phyloP scores from a whole-genome alignment of 2,329 filamentous ascomycete species.

The Paracorniculantispora psalliotae region DNA sequence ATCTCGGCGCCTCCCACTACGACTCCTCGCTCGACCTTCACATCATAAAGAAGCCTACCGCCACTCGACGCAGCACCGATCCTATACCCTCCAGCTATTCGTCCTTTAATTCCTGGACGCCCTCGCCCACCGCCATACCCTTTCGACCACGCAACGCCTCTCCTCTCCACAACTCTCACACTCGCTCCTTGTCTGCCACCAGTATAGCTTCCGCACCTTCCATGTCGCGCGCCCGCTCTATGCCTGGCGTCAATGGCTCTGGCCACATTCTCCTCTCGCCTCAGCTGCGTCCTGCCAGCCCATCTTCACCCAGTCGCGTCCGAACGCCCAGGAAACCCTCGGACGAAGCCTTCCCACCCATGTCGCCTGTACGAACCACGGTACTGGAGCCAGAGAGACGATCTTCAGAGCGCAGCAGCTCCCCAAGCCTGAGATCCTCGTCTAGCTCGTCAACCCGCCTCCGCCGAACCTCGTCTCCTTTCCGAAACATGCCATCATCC shows the following conservation, averaged over 20 bases:
- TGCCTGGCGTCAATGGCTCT: conserved; percentile 57
- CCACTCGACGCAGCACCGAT: conserved; percentile 54
- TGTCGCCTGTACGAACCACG: conserved; percentile 49
- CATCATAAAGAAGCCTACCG: conserved; percentile 45
- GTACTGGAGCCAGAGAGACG: conserved; percentile 50
- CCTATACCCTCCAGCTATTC: conserved; percentile 51
- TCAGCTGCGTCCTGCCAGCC: conserved; percentile 49
- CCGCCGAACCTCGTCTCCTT: conserved; percentile 52
- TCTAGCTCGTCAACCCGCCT: conserved; percentile 29
- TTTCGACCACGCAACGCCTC: conserved; percentile 60
- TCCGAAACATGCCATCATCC: conserved; percentile 43
- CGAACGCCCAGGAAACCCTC: conserved; percentile 51
- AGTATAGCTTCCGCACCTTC: conserved; percentile 42
- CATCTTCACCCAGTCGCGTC: conserved; percentile 48
- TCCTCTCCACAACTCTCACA: conserved; percentile 52
- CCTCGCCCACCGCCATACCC: conserved; percentile 41
- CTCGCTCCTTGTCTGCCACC: conserved; percentile 53
- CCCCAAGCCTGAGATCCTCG: conserved; percentile 40
- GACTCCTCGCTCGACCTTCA: conserved; percentile 38
- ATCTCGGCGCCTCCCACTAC: conserved; percentile 39
- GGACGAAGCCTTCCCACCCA: conserved; percentile 56
- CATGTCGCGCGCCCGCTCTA: conserved; percentile 60
- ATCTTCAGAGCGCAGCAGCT: conserved; percentile 46
- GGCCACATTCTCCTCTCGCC: conserved; percentile 54
- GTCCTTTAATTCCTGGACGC: conserved; percentile 46